Conservation (phyloP, 495 filamentous ascomycete genomes). For the Xanthoparmelia taractica region DNA sequence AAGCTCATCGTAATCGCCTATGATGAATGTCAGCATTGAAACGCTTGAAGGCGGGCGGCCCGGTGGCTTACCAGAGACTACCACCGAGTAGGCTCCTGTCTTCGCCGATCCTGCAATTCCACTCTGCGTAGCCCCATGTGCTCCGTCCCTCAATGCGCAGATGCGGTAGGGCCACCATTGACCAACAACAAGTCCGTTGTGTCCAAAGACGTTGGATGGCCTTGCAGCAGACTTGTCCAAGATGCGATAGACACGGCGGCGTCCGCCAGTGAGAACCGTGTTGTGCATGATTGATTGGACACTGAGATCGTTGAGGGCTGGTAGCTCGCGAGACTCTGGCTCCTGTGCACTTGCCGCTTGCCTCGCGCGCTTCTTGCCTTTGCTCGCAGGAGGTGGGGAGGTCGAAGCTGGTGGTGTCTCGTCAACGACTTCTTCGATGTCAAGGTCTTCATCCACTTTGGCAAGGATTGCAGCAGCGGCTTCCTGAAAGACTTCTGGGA, state of each 20-base stretch:
- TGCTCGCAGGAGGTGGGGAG: no score
- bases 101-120: conserved; percentile 40
- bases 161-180: conserved; percentile 46
- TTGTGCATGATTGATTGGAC: conserved; percentile 19
- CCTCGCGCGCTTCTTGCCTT: not conserved
- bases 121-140: conserved; percentile 37
- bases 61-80: conserved; percentile 19
- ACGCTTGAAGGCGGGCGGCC: not conserved
- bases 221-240: not conserved
- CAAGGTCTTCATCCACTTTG: not conserved
- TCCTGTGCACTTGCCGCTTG: not conserved
- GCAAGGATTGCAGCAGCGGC: not conserved
- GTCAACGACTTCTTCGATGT: not conserved
- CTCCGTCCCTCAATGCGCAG: conserved; percentile 43
- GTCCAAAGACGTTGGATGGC: conserved; percentile 31
- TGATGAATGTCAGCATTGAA: conserved; percentile 24
- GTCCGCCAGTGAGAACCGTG: conserved; percentile 4
- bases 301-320: not conserved
- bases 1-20: conserved; percentile 36
- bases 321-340: not conserved
- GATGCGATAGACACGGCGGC: not conserved
- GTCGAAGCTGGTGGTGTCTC: not conserved
- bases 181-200: conserved; percentile 40
- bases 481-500: conserved; percentile 1
- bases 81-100: conserved; percentile 40